Conservation (phyloP, 2,329 filamentous ascomycete genomes). For the Tolypocladium endophyticum region DNA sequence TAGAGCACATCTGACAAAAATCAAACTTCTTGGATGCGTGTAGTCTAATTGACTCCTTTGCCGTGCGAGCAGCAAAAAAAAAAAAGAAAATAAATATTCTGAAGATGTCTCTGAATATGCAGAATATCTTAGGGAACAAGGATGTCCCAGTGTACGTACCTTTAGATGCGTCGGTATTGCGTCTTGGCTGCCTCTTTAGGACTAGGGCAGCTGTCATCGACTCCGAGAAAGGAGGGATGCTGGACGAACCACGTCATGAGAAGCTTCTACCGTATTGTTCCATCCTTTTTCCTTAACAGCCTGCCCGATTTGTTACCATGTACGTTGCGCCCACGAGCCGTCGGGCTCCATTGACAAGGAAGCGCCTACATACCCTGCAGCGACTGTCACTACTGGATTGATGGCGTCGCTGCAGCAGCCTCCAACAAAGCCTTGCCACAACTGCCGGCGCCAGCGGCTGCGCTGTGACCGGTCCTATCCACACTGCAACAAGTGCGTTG, state of each 20-base stretch:
- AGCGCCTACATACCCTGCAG: neutral
- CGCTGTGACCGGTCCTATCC: slow-evolving; percentile 42
- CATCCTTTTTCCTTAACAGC: neutral
- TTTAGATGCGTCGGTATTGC: slow-evolving; percentile 5
- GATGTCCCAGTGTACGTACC: neutral
- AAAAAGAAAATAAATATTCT: neutral
- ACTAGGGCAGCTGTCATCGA: slow-evolving; percentile 11
- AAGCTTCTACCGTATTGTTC: neutral
- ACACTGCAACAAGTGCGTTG: slow-evolving; percentile 39
- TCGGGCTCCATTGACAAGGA: slow-evolving; percentile 4
- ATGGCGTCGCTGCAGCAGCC: slow-evolving; percentile 5
- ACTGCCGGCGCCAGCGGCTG: slow-evolving; percentile 41
- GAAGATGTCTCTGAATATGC: neutral
- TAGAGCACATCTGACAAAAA: neutral
- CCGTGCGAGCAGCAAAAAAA: too few species aligned
- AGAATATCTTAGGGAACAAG: neutral
- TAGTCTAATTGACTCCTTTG: neutral
- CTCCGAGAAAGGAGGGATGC: neutral
- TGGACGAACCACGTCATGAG: neutral
- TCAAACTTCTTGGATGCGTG: neutral
- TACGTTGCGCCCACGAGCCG: slow-evolving; percentile 2
- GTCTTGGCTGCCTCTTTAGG: slow-evolving; percentile 19
- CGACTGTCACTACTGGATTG: neutral
- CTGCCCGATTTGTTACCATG: slow-evolving; percentile 3
- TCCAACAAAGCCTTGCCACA: slow-evolving; percentile 35